Conservation (phyloP, 176 grass and related monocot species). For the Carex myosuroides region DNA sequence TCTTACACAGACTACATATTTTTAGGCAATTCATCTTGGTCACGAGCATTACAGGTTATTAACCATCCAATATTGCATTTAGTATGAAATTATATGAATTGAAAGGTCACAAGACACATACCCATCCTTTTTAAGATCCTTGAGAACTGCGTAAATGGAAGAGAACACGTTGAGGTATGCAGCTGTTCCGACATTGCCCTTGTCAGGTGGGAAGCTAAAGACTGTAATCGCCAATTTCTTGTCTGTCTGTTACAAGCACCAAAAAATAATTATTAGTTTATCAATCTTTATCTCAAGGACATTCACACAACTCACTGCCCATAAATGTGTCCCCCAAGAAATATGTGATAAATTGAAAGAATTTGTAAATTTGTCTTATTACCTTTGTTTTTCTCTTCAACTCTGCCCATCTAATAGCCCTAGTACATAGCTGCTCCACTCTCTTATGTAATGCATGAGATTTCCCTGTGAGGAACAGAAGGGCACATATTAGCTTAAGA, state of each 20-base stretch:
- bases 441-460: conserved; percentile 98
- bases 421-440: conserved; percentile 95
- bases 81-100: not conserved
- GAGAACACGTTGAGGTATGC: conserved; percentile 92
- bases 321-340: not conserved
- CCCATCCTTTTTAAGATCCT: conserved; percentile 59
- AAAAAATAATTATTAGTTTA: not conserved
- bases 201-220: conserved; percentile 99
- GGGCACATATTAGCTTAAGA: not conserved
- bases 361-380: not conserved
- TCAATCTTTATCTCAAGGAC: not conserved
- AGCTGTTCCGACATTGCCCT: conserved; percentile 88
- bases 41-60: not conserved
- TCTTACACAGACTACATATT: no score
- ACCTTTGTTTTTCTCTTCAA: conserved; percentile 96
- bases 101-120: not conserved
- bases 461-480: conserved; percentile 49
- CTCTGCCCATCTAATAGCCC: conserved; percentile 91
- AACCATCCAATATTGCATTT: not conserved
- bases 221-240: conserved; percentile 91
- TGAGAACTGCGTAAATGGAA: conserved; percentile 82
- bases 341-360: not conserved
- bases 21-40: not conserved
- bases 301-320: not conserved
- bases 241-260: conserved; percentile 34